Conservation (phyloP, 176 grass and related monocot species). For the Triticum urartu region DNA sequence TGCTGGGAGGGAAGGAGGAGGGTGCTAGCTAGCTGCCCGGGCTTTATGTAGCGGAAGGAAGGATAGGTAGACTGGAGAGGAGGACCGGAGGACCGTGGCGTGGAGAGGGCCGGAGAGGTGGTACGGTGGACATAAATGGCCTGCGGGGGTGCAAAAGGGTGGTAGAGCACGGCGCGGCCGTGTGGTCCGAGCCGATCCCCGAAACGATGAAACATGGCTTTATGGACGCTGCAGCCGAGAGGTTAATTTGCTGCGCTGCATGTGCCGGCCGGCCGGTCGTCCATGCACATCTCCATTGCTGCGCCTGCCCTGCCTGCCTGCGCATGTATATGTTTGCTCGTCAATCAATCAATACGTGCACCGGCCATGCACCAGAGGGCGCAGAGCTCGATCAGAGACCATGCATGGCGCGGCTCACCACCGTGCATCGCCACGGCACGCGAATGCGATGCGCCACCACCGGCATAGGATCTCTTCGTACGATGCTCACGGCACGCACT, state of each 20-base stretch:
- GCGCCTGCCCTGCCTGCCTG: too few species aligned
- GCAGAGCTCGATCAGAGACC: background rate
- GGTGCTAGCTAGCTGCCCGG: background rate
- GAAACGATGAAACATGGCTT: constrained; percentile 25
- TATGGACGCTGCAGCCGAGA: background rate
- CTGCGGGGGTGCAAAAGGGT: background rate
- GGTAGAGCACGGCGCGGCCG: background rate
- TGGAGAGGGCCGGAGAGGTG: background rate
- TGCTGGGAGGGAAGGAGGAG: background rate
- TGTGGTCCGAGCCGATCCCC: background rate
- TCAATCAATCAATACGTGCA: background rate
- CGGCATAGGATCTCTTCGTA: background rate
- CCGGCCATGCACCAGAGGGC: too few species aligned
- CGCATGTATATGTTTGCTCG: background rate
- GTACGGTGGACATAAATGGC: background rate
- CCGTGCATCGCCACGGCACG: background rate
- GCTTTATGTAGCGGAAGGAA: background rate
- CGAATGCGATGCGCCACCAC: background rate
- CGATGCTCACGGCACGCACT: background rate
- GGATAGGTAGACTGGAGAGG: background rate
- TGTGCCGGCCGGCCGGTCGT: background rate
- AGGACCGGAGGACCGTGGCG: background rate
- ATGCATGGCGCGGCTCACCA: too few species aligned
- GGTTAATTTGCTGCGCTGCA: background rate
- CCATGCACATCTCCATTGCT: background rate